These are phyloP conservation scores for Akanthomyces dipterigenus DNA, from an alignment of 2,329 filamentous ascomycete species.

Conservation along the genomic window DNA sequence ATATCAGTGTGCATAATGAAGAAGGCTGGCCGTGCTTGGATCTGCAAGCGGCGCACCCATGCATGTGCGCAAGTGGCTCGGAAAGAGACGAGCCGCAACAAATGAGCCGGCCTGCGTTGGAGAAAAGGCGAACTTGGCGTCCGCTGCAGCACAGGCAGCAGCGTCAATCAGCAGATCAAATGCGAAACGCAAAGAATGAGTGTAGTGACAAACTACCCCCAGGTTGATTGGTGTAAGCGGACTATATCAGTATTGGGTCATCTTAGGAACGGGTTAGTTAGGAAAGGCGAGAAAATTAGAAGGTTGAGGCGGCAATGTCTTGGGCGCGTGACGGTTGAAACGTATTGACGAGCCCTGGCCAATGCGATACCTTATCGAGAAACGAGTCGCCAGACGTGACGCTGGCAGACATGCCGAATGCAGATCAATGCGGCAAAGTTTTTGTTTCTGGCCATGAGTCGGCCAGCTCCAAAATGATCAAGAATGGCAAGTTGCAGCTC, in stretches of 20 bases:
- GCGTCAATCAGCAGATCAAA: background rate
- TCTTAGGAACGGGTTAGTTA: background rate
- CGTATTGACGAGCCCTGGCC: background rate
- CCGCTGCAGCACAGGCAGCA: background rate
- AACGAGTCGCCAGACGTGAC: background rate
- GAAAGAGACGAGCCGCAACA: background rate
- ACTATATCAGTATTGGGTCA: background rate
- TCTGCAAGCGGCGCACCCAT: background rate
- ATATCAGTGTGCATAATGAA: constrained; percentile 1
- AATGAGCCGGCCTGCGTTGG: background rate
- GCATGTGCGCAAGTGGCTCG: background rate
- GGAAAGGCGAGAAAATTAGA: background rate
- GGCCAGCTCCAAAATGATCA: background rate
- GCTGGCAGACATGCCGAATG: background rate
- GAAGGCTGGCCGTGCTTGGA: constrained; percentile 1
- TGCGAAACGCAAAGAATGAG: background rate
- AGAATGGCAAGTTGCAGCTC: background rate
- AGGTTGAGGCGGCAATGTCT: background rate
- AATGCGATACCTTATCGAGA: background rate
- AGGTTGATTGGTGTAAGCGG: background rate
- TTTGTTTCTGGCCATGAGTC: background rate
- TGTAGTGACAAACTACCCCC: background rate
- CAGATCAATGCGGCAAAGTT: background rate
- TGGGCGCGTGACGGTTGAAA: background rate
- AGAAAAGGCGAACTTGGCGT: background rate